Conservation (phyloP, 352 stramenopile genomes). For the Globisporangium solare region DNA sequence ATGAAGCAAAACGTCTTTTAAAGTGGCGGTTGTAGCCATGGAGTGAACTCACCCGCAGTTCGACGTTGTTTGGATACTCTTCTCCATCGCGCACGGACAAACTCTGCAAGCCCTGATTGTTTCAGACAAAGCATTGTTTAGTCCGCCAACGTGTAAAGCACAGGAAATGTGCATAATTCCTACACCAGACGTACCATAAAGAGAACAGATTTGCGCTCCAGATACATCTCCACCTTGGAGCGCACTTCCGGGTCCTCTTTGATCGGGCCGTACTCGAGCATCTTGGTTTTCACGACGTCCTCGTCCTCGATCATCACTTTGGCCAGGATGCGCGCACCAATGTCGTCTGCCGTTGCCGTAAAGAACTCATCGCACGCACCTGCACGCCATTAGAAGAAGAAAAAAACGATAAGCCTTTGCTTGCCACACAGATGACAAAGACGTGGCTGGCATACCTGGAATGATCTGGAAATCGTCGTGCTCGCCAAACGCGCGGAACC, state of each 20-base stretch:
- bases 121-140: too few relatives aligned
- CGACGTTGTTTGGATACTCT: constrained; percentile 51
- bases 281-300: constrained; percentile 67
- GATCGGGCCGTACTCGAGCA: constrained; percentile 81
- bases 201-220: constrained; percentile 73
- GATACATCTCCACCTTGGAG: constrained; percentile 82
- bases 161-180: background rate
- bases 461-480: constrained; percentile 74
- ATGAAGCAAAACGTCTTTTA: background rate
- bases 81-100: constrained; percentile 56
- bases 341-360: constrained; percentile 75
- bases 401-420: background rate
- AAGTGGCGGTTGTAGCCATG: too few relatives aligned
- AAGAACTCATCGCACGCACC: constrained; percentile 69
- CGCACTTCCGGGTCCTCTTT: constrained; percentile 80
- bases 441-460: constrained; percentile 21
- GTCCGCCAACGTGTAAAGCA: background rate
- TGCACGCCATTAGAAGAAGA: background rate
- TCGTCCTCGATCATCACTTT: constrained; percentile 77
- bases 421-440: background rate
- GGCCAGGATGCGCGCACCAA: constrained; percentile 63
- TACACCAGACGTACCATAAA: constrained; percentile 52
- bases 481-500: constrained; percentile 64
- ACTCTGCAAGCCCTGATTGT: constrained; percentile 29
- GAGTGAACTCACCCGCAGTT: constrained; percentile 40